These are phyloP conservation scores for Tuber melanosporum DNA, from an alignment of 495 filamentous ascomycete genomes.

Conservation along the genomic window DNA sequence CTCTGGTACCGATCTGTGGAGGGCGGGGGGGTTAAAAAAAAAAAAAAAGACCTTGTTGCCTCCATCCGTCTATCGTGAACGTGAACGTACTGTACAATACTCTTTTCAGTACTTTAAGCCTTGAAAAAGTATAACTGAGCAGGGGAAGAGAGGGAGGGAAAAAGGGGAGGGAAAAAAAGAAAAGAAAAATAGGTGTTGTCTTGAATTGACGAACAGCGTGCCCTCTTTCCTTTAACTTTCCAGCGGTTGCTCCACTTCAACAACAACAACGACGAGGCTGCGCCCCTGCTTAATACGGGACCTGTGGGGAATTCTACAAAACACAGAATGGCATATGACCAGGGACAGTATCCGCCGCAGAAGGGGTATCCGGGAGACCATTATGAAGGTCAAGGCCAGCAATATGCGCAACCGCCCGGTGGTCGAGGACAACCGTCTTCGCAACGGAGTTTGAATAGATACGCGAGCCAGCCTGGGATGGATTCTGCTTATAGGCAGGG, in stretches of 20 bases:
- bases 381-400: not conserved
- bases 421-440: not conserved
- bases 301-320: not conserved
- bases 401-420: constrained; percentile 5
- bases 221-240: not conserved
- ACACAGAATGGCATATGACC: not conserved
- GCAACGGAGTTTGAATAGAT: not conserved
- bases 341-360: not conserved
- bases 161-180: not conserved
- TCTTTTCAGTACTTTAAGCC: not conserved
- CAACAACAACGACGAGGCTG: not conserved
- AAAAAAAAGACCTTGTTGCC: not conserved
- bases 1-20: not conserved
- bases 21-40: not conserved
- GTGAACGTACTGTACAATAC: not conserved
- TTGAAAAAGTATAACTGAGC: not conserved
- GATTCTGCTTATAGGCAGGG: not conserved
- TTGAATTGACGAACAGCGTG: not conserved
- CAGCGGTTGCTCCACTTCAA: not conserved
- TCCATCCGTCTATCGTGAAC: not conserved
- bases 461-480: not conserved
- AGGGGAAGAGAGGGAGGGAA: not conserved
- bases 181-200: not conserved
- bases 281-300: not conserved
- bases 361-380: not conserved